Conservation (phyloP, 179 eudicot genomes). For the Camellia oleifera region DNA sequence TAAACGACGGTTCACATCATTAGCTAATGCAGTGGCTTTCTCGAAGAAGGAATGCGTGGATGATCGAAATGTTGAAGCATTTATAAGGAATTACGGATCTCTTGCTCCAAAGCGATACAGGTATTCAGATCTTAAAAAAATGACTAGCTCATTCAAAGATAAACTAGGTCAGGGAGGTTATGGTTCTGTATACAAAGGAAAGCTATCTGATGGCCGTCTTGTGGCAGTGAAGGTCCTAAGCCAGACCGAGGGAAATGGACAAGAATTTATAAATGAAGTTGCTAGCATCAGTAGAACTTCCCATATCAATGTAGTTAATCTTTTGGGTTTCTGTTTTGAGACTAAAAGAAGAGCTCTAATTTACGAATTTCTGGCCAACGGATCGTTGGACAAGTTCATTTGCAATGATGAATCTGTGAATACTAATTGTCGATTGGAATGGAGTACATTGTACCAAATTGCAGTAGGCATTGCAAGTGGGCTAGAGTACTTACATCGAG, state of each 20-base stretch:
- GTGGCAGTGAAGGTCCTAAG: conserved; percentile 38
- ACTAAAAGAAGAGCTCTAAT: conserved; percentile 27
- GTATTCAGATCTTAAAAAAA: conserved; percentile 30
- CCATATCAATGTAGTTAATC: conserved; percentile 26
- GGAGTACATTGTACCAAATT: conserved; percentile 27
- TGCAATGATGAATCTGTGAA: background rate
- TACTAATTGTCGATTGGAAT: background rate
- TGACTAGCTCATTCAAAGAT: conserved; percentile 34
- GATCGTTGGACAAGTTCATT: conserved; percentile 31
- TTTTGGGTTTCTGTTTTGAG: conserved; percentile 29
- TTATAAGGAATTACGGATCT: conserved; percentile 25
- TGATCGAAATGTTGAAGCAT: conserved; percentile 24
- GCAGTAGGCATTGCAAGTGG: conserved; percentile 41
- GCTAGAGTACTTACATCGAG: conserved; percentile 40
- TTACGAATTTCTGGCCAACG: conserved; percentile 30
- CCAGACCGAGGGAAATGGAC: conserved; percentile 23
- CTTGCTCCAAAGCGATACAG: conserved; percentile 24
- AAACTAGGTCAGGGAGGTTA: conserved; percentile 39
- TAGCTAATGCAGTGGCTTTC: background rate
- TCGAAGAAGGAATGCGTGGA: background rate
- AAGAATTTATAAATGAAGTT: conserved; percentile 32
- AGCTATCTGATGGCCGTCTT: conserved; percentile 18
- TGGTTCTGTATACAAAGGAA: conserved; percentile 32
- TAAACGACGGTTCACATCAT: background rate
- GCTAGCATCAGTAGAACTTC: conserved; percentile 33